phyloP scores from a whole-genome alignment of 1,284 basidiomycete species.

The Vanrija humicola region DNA sequence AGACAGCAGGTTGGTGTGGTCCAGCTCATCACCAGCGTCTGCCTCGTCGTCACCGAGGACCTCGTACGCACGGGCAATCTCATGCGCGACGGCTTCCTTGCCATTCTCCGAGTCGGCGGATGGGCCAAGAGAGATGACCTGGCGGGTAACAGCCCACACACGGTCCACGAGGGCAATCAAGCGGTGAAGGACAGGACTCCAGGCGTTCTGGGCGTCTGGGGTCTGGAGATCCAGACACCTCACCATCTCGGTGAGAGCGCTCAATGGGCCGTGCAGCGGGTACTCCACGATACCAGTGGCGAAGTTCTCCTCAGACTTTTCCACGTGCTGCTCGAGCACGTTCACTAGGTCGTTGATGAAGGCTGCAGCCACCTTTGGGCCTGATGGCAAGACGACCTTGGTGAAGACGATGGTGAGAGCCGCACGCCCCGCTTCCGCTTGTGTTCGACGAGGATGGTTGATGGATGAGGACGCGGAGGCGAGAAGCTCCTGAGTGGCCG shows the following conservation, averaged over 20 bases:
- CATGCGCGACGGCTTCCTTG: slow-evolving; percentile 35
- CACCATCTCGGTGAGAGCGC: slow-evolving; percentile 35
- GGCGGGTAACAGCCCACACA: slow-evolving; percentile 38
- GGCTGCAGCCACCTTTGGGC: slow-evolving; percentile 6
- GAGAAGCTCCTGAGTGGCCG: slow-evolving; percentile 17
- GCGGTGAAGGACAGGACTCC: slow-evolving; percentile 26
- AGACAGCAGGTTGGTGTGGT: slow-evolving; percentile 40
- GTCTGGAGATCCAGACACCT: slow-evolving; percentile 18
- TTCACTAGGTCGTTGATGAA: slow-evolving; percentile 29
- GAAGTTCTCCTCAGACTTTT: slow-evolving; percentile 29
- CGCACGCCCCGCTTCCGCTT: slow-evolving; percentile 46
- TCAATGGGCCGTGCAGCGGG: slow-evolving; percentile 42
- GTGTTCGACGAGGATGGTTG: slow-evolving; percentile 41
- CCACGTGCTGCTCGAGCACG: slow-evolving; percentile 29
- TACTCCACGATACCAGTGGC: slow-evolving; percentile 31
- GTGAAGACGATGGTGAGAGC: slow-evolving; percentile 39
- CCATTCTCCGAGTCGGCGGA: slow-evolving; percentile 1
- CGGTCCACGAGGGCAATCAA: slow-evolving; percentile 26
- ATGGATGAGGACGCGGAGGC: slow-evolving; percentile 28
- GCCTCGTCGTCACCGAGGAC: slow-evolving; percentile 33
- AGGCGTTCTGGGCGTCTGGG: slow-evolving; percentile 10
- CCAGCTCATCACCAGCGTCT: slow-evolving; percentile 25
- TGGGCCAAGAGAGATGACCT: slow-evolving; percentile 39
- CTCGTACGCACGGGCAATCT: slow-evolving; percentile 46
- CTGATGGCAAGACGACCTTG: slow-evolving; percentile 19